Percentiles rank a stretch among this genome's conserved stretches.
Evolutionary conservation across 768 basidiomycete genomes (phyloP).

Genomic region (Macrolepiota albuminosa): DNA sequence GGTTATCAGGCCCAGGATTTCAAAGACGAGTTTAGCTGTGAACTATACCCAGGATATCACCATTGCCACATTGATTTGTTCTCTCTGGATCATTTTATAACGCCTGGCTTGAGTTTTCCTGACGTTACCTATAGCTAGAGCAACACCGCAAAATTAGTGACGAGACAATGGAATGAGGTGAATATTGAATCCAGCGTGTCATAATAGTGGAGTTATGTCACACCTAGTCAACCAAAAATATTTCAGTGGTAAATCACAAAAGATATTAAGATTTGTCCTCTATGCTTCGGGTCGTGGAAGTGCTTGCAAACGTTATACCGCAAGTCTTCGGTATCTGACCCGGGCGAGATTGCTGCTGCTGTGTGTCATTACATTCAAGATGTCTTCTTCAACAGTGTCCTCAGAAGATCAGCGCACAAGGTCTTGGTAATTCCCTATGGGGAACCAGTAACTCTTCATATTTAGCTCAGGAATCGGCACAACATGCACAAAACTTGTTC

Average conservation of each 20-base stretch:
- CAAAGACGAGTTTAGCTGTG: not conserved
- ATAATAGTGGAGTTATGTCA: too few species aligned
- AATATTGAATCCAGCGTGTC: too few species aligned
- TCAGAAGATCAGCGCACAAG: not conserved
- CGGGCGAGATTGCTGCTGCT: not conserved
- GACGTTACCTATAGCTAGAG: too few species aligned
- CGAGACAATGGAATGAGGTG: too few species aligned
- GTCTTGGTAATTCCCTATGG: not conserved
- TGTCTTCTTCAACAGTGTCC: too few species aligned
- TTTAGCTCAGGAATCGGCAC: constrained; percentile 1
- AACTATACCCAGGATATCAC: not conserved
- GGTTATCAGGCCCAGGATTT: not conserved
- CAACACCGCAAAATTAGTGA: too few species aligned
- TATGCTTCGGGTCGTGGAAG: not conserved
- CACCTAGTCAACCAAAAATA: too few species aligned
- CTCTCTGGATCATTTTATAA: not conserved
- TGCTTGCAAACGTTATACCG: not conserved
- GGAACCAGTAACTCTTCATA: too few species aligned
- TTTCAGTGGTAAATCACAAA: not conserved
- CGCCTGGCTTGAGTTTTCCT: too few species aligned
- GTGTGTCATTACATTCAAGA: not conserved
- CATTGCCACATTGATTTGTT: not conserved
- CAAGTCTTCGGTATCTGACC: not conserved
- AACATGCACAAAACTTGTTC: constrained; percentile 4
- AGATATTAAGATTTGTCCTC: not conserved